Base-by-base conservation (phyloP, 1,139 yeast genomes). In the Protomyces inundatus region DNA sequence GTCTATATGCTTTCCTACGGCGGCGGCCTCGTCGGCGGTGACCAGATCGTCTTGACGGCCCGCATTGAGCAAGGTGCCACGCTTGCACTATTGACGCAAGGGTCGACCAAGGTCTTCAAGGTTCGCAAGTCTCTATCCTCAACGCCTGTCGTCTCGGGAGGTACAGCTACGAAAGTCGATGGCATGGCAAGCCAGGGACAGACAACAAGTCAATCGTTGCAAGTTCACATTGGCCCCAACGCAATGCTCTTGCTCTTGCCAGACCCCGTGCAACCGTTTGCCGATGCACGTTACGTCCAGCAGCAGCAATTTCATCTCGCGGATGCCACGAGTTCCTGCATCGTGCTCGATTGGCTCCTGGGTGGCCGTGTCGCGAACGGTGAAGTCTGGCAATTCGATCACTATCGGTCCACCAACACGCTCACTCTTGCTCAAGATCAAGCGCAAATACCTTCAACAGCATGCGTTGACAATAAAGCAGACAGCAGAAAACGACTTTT, bases 11-110 rank as follows among this genome's bases (percentile, higher is more conserved):
- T 64, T n/a, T 61, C 62, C 39, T 64, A 64, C 36, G 66, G 66
- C 6, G 66, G 66, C 16, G 66, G 66, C 4, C 59, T 64, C 34
- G 66, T 64, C 54, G 64, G 65, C 10, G 66, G 66, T 7, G 66
- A 64, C 35, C 36, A 50, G 10, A 56, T 64, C 10, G 51, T 14
- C 3, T 51, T 64, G 6, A n/a, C 39, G 9, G 61, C 56, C 16
- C 10, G 30, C 3, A 7, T 61, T 3, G 63, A 58, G 37, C 46
- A 65, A 12, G 37, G 45, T 35, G 53, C 62, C 7, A 51, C 54
- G 30, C 53, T 64, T 9, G 57, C 65, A 9, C 42, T 64, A 23
- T 46, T 61, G 40, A 64, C 65, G 3, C 66, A 64, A 42, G 66
- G 66, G 12, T 51, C 59, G 16, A 64, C 66, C 10, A 64, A 64